Percentiles rank a stretch among this genome's conserved stretches.
Conservation (phyloP, 495 filamentous ascomycete species). For the Alectoria sarmentosa region DNA sequence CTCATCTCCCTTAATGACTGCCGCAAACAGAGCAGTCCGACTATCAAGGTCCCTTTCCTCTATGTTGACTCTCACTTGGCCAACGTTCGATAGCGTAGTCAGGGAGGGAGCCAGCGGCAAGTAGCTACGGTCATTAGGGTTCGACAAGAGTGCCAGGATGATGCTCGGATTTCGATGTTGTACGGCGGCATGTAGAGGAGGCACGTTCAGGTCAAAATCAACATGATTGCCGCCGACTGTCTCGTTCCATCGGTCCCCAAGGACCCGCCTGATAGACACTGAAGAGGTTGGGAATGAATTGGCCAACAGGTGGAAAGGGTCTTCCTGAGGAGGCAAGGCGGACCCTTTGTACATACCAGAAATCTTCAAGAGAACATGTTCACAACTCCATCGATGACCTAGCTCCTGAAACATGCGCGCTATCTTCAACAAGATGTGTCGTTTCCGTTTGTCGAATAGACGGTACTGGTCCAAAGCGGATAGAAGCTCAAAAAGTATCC, state of each 20-base stretch:
- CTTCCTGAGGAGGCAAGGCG: not conserved
- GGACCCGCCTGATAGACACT: not conserved
- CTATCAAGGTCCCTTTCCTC: constrained; percentile 4
- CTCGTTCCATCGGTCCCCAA: constrained; percentile 7
- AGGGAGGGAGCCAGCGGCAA: not conserved
- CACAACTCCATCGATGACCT: constrained; percentile 1
- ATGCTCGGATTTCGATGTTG: constrained; percentile 3
- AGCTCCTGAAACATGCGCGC: constrained; percentile 3
- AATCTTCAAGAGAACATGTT: constrained; percentile 2
- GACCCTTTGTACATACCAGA: not conserved
- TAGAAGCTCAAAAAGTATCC: constrained; percentile 8
- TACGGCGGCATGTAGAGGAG: constrained; percentile 7
- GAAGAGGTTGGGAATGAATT: constrained; percentile 10
- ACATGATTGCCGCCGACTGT: not conserved
- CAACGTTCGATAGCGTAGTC: not conserved
- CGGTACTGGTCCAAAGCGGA: constrained; percentile 9
- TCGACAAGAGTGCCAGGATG: not conserved
- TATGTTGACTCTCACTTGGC: not conserved
- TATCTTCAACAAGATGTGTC: constrained; percentile 3
- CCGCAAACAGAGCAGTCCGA: constrained; percentile 10
- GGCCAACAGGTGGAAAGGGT: constrained; percentile 3
- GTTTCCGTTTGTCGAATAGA: not conserved
- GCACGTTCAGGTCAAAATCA: constrained; percentile 2
- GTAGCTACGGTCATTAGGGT: not conserved
- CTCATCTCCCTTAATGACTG: constrained; percentile 6